Percentiles rank a stretch among this genome's conserved stretches.
phyloP scores from a whole-genome alignment of 2,329 filamentous ascomycete genomes.

The Emericellopsis atlantica region DNA sequence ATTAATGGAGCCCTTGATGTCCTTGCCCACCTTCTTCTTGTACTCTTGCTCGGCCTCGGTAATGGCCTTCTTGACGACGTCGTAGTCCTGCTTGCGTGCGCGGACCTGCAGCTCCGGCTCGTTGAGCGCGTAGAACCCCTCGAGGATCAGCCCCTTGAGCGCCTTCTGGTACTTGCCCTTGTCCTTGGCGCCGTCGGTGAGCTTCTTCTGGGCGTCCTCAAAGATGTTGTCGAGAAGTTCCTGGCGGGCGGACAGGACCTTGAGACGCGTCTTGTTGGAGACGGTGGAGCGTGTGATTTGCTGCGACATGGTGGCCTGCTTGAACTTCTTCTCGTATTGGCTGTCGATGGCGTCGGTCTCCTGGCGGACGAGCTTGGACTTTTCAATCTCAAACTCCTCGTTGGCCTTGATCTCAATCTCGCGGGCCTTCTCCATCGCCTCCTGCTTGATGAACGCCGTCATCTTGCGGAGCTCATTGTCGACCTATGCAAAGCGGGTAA shows the following conservation, averaged over 20 bases:
- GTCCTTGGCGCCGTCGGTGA: slow-evolving; percentile 53
- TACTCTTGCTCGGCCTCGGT: slow-evolving; percentile 69
- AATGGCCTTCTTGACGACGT: slow-evolving; percentile 64
- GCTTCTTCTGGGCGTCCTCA: slow-evolving; percentile 61
- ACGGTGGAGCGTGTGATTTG: slow-evolving; percentile 96
- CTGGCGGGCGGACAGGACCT: slow-evolving; percentile 77
- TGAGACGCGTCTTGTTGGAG: slow-evolving; percentile 88
- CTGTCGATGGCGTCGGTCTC: slow-evolving; percentile 88
- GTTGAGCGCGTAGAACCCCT: slow-evolving; percentile 79
- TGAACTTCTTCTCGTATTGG: slow-evolving; percentile 97
- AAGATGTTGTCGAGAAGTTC: slow-evolving; percentile 86
- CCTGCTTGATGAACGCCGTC: slow-evolving; percentile 99
- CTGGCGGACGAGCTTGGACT: slow-evolving; percentile 94
- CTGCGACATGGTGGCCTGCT: slow-evolving; percentile 95
- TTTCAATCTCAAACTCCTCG: slow-evolving; percentile 98
- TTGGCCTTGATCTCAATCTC: slow-evolving; percentile 98
- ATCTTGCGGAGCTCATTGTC: slow-evolving; percentile 98
- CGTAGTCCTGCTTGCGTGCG: slow-evolving; percentile 69
- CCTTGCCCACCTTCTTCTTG: slow-evolving; percentile 62
- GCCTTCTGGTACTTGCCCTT: slow-evolving; percentile 62
- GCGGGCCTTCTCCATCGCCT: slow-evolving; percentile 90
- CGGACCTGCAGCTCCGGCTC: slow-evolving; percentile 67
- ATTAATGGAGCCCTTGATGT: slow-evolving; percentile 59
- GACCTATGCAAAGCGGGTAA: slow-evolving; percentile 46
- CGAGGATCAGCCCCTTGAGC: slow-evolving; percentile 71